Evolutionary conservation across 257 asterid species (phyloP).

Genomic region (Cinchona pubescens): DNA sequence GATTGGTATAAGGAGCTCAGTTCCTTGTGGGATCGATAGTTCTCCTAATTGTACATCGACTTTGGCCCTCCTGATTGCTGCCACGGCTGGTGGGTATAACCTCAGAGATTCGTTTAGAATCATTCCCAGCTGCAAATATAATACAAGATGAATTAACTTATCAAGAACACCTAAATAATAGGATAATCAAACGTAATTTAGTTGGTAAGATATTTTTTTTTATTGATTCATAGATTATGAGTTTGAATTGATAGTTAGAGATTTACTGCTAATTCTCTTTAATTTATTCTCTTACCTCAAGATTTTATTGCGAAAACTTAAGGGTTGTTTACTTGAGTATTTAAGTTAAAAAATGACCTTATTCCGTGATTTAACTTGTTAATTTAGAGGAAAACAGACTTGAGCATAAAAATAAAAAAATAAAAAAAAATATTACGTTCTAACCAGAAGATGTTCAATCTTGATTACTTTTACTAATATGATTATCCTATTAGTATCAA

Average conservation of each 20-base stretch:
- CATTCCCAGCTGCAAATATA: slow-evolving; percentile 73
- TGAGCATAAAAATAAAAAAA: no score
- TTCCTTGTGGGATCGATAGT: slow-evolving; percentile 50
- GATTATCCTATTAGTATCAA: background rate
- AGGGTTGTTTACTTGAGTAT: no score
- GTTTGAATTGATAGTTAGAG: no score
- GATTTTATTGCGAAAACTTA: background rate
- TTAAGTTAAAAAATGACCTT: no score
- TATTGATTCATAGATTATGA: no score
- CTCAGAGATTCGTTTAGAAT: slow-evolving; percentile 73
- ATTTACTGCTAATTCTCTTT: no score
- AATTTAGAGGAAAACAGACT: no score
- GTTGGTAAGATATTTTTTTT: no score
- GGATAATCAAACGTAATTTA: background rate
- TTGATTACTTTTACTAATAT: no score
- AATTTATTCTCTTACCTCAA: background rate
- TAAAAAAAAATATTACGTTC: background rate
- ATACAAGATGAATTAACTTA: background rate
- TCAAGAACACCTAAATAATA: background rate
- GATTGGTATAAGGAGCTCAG: slow-evolving; percentile 78
- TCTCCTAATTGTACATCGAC: slow-evolving; percentile 49
- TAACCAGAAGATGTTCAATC: background rate
- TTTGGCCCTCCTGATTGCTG: slow-evolving; percentile 65
- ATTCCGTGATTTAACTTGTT: no score
- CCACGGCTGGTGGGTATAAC: slow-evolving; percentile 87